Percentiles rank a stretch among this genome's conserved stretches.
Conservation (phyloP, 75 land plant genomes). For the Pseudotsuga menziesii region DNA sequence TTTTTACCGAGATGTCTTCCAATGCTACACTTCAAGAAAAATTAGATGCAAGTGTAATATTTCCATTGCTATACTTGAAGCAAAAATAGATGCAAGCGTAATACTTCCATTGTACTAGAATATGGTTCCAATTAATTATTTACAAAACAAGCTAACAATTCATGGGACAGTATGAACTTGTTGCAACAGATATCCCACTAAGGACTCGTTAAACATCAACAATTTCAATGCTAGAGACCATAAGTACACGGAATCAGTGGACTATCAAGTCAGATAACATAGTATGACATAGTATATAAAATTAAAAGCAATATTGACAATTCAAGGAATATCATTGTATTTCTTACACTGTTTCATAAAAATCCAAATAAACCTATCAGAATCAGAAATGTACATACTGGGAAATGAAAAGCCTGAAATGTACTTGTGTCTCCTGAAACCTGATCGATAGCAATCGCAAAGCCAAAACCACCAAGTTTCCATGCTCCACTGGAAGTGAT, state of each 20-base stretch:
- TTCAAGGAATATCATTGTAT: not conserved
- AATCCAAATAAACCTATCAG: not conserved
- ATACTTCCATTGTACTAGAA: too few species aligned
- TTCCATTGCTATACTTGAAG: too few species aligned
- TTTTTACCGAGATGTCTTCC: too few species aligned
- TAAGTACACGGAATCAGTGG: not conserved
- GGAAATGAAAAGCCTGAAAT: constrained; percentile 66
- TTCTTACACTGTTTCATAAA: not conserved
- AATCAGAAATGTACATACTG: constrained; percentile 39
- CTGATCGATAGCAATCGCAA: constrained; percentile 65
- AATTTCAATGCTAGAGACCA: not conserved
- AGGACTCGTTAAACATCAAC: not conserved
- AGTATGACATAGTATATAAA: not conserved
- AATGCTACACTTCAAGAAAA: too few species aligned
- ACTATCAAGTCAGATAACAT: not conserved
- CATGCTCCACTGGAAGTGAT: constrained; percentile 94
- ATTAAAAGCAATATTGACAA: not conserved
- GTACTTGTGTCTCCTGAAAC: constrained; percentile 37
- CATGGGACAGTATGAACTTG: not conserved
- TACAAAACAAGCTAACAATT: too few species aligned
- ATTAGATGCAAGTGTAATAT: too few species aligned
- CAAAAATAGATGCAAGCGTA: too few species aligned
- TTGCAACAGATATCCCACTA: not conserved
- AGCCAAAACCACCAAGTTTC: constrained; percentile 96
- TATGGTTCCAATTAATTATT: too few species aligned